These are phyloP conservation scores for Neurospora sp. DNA, from an alignment of 2,329 filamentous ascomycete genomes.

Conservation along the genomic window DNA sequence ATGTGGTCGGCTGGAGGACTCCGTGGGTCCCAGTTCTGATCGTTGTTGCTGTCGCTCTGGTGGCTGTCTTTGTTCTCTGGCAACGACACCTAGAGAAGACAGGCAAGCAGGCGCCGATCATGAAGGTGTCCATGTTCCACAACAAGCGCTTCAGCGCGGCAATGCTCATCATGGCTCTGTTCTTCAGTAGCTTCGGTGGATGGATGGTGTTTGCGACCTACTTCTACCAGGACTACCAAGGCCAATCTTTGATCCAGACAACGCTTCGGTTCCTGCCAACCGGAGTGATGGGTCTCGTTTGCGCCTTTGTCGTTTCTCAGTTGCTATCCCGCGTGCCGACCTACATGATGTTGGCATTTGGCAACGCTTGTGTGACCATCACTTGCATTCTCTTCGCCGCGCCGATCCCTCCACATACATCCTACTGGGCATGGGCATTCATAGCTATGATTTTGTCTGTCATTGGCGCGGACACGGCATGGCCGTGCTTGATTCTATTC, in stretches of 20 bases:
- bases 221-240: slow-evolving; percentile 60
- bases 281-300: slow-evolving; percentile 48
- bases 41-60: slow-evolving; percentile 44
- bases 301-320: slow-evolving; percentile 44
- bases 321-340: slow-evolving; percentile 49
- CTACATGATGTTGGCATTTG: slow-evolving; percentile 46
- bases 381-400: slow-evolving; percentile 52
- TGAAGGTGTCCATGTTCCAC: slow-evolving; percentile 55
- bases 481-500: slow-evolving; percentile 56
- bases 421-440: slow-evolving; percentile 58
- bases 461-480: slow-evolving; percentile 56
- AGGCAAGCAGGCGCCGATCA: slow-evolving; percentile 43
- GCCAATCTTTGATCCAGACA: slow-evolving; percentile 51
- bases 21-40: slow-evolving; percentile 53
- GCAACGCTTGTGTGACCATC: slow-evolving; percentile 44
- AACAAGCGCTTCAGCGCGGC: slow-evolving; percentile 51
- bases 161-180: slow-evolving; percentile 55
- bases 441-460: slow-evolving; percentile 57
- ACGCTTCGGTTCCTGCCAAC: slow-evolving; percentile 60
- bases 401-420: slow-evolving; percentile 48
- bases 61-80: slow-evolving; percentile 49
- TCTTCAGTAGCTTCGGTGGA: slow-evolving; percentile 60
- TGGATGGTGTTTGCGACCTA: slow-evolving; percentile 59
- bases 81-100: slow-evolving; percentile 48
- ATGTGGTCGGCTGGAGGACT: slow-evolving; percentile 56